phyloP scores from a whole-genome alignment of 208 protist genomes.

The Tetramitus jugosus region DNA sequence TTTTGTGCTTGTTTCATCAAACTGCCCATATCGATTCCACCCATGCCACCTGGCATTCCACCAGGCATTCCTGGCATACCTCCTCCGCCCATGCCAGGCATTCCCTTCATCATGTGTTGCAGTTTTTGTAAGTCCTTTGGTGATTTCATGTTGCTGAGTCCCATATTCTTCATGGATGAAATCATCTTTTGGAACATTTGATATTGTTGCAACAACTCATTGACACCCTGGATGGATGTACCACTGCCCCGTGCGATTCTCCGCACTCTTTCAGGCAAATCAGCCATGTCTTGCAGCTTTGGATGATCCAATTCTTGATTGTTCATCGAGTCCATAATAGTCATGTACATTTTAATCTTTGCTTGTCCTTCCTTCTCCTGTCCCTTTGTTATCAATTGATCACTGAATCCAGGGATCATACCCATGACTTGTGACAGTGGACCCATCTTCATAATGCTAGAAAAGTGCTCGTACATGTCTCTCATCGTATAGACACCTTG shows the following conservation, averaged over 20 bases:
- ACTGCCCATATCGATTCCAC: too few relatives aligned
- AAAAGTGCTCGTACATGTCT: slow-evolving; percentile 27
- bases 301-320: slow-evolving; percentile 39
- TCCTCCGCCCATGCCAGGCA: not conserved
- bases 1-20: too few relatives aligned
- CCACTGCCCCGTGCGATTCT: slow-evolving; percentile 25
- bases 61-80: not conserved
- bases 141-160: not conserved
- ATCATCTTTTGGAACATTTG: slow-evolving; percentile 13
- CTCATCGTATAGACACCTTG: slow-evolving; percentile 37
- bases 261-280: slow-evolving; percentile 4
- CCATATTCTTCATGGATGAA: not conserved
- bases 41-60: not conserved
- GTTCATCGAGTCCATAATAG: slow-evolving; percentile 68
- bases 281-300: not conserved
- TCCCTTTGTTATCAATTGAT: slow-evolving; percentile 17
- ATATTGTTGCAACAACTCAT: slow-evolving; percentile 21
- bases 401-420: slow-evolving; percentile 28
- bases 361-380: slow-evolving; percentile 14
- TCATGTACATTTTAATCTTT: slow-evolving; percentile 13
- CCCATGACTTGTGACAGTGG: slow-evolving; percentile 25
- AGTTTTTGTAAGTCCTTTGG: slow-evolving; percentile 12
- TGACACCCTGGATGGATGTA: not conserved
- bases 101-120: not conserved
- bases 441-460: slow-evolving; percentile 29